A percentile compares a stretch with the other conserved stretches of the same genome.
Conservation (phyloP, 2,329 filamentous ascomycete genomes). For the Stachybotrys chartarum region DNA sequence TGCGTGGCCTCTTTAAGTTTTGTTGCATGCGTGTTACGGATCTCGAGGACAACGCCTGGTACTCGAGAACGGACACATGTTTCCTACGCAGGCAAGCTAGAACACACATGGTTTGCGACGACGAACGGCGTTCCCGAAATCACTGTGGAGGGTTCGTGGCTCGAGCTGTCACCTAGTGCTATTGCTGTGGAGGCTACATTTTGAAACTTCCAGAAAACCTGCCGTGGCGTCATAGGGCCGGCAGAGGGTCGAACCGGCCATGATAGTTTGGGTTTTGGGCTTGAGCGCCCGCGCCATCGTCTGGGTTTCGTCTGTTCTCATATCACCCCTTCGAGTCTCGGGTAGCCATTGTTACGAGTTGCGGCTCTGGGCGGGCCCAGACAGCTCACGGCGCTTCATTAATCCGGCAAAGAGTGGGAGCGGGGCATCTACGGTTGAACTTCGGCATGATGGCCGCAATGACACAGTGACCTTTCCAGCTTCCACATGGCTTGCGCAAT, state of each 20-base stretch:
- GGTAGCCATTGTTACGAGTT: background rate
- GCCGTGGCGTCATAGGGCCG: background rate
- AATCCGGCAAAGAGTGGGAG: background rate
- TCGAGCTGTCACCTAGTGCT: background rate
- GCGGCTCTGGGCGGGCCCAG: background rate
- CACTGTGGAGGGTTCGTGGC: background rate
- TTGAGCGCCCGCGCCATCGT: background rate
- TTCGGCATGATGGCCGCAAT: background rate
- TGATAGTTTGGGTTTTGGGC: background rate
- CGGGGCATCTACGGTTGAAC: background rate
- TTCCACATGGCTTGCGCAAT: background rate
- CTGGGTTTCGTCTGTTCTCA: background rate
- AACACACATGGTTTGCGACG: background rate
- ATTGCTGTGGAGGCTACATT: background rate
- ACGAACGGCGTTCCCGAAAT: background rate
- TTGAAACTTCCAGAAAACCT: background rate
- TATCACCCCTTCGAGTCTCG: background rate
- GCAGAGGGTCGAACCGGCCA: background rate
- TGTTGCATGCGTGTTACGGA: no score
- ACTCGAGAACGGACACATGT: no score
- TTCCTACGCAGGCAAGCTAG: background rate
- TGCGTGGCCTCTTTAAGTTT: no score
- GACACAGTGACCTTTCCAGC: slow-evolving; percentile 5
- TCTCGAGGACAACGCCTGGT: no score
- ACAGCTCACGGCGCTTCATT: background rate